These are phyloP conservation scores for Botryotinia calthae DNA, from an alignment of 2,329 filamentous ascomycete genomes.

Conservation along the genomic window DNA sequence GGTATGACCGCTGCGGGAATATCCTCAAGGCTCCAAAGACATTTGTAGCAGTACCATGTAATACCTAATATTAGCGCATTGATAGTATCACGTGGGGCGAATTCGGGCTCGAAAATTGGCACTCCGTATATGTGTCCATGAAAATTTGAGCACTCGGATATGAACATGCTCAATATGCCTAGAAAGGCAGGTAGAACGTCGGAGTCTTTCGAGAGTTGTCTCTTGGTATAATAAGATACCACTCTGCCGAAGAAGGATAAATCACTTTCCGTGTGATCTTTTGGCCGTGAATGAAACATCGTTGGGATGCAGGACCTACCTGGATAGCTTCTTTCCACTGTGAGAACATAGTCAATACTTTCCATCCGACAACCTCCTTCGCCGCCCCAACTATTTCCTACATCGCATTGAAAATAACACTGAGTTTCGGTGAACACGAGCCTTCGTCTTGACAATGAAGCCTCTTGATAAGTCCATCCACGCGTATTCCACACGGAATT, in stretches of 20 bases:
- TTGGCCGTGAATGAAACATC: rapidly evolving
- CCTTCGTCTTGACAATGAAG: neutral
- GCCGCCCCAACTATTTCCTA: rapidly evolving
- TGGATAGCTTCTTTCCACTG: rapidly evolving
- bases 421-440: neutral
- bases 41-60: rapidly evolving
- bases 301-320: rapidly evolving
- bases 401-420: neutral
- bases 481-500: neutral
- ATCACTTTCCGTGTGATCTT: neutral
- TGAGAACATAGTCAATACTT: neutral
- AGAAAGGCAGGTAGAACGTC: neutral
- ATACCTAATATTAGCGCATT: neutral
- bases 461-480: neutral
- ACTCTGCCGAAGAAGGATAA: rapidly evolving
- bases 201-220: neutral
- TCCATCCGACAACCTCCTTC: neutral
- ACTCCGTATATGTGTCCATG: neutral
- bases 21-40: rapidly evolving
- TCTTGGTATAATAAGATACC: rapidly evolving
- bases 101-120: neutral
- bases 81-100: rapidly evolving
- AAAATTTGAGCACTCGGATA: rapidly evolving
- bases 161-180: neutral
- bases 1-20: rapidly evolving